Evolutionary conservation across 116 monocot species (phyloP), one percentile per base, ranked within the genome.

Genomic region (Iris pallida): DNA sequence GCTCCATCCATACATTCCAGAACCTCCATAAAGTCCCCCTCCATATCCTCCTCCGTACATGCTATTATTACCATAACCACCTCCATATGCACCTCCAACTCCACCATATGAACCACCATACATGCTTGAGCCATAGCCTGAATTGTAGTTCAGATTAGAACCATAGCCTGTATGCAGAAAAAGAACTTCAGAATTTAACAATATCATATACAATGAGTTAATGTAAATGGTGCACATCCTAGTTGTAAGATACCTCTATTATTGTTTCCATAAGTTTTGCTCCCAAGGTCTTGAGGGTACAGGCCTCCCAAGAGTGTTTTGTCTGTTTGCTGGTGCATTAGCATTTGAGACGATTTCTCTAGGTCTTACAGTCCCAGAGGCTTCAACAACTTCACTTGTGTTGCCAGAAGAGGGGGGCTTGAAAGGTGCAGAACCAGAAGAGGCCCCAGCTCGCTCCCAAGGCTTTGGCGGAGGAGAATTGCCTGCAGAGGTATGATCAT

Each of bases 301-400:
- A 45, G 86, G 67, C 66, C 90, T 86, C 1, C 68, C 42, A 42
- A 90, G 46, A 55, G 79, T 47, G 44, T 71, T 86, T 4, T 4
- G 20, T 64, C 58, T 65, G 55, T 73, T 80, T 18, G 72, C 46
- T 51, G 76, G 2, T 45, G 55, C 64, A 74, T 71, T 81, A 14
- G 61, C 49, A 49, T 55, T 73, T 13, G 82, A 12, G 55, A 86
- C 78, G 56, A 81, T 64, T 68, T 90, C 86, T 52, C 86, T 86
- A 48, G 93, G 93, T 64, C 82, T 93, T 42, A 93, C 82, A 47
- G 88, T 91, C 14, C 99, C 99, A 16, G 99, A 99, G 42, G 90
- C 82, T 74, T 99, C 90, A 58, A 99, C 91, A 17, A 93, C 71
- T 57, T 88, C 86, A 75, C 84, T 93, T 52, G 99, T 99, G 72